A percentile compares a stretch with the other conserved stretches of the same genome.
These are phyloP conservation scores for Russula abietina DNA, from an alignment of 768 basidiomycete species.

Conservation along the genomic window DNA sequence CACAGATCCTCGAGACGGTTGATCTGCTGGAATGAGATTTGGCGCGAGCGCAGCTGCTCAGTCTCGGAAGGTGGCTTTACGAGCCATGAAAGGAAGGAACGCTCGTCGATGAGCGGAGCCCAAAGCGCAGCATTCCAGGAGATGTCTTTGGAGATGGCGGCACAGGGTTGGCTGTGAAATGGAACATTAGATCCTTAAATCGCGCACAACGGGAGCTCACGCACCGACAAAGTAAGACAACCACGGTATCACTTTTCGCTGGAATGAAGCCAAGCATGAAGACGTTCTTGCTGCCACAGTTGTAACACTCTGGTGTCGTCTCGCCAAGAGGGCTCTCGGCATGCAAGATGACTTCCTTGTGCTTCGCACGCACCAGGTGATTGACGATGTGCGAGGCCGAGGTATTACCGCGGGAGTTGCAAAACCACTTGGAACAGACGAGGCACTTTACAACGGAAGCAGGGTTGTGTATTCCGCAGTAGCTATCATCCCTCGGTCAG, in stretches of 20 bases:
- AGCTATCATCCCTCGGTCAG: conserved; percentile 43
- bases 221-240: conserved; percentile 92
- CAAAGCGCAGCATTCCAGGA: conserved; percentile 97
- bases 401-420: conserved; percentile 96
- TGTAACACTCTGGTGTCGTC: conserved; percentile 98
- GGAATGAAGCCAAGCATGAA: conserved; percentile 99
- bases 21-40: conserved; percentile 95
- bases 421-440: conserved; percentile 93
- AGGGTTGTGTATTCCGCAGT: conserved; percentile 97
- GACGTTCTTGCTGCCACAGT: conserved; percentile 98
- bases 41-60: conserved; percentile 92
- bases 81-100: conserved; percentile 98
- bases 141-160: conserved; percentile 94
- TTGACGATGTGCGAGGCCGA: conserved; percentile 99
- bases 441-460: conserved; percentile 96
- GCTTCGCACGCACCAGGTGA: conserved; percentile 97
- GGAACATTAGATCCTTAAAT: background rate
- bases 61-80: conserved; percentile 96
- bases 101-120: conserved; percentile 98
- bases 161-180: conserved; percentile 82
- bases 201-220: conserved; percentile 29
- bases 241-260: conserved; percentile 97
- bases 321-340: conserved; percentile 94
- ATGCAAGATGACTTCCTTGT: conserved; percentile 97
- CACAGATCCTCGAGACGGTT: conserved; percentile 96